Conservation (phyloP, 2,329 filamentous ascomycete species). For the Beauveria sp. region DNA sequence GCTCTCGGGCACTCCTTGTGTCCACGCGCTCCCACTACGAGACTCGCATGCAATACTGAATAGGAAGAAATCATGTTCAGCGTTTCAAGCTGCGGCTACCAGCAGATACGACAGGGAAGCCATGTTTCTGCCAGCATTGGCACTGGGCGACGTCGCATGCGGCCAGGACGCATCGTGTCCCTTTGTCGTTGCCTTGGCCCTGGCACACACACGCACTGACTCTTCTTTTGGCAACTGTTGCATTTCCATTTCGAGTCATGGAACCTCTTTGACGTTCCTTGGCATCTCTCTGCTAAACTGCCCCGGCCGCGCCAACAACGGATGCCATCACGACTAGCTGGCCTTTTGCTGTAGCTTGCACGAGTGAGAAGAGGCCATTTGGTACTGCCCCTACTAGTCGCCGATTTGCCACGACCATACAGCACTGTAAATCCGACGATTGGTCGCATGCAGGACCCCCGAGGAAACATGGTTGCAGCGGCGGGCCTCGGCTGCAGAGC, state of each 20-base stretch:
- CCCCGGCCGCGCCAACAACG: background rate
- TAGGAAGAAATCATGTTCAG: background rate
- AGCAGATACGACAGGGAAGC: constrained; percentile 1
- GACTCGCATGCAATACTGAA: background rate
- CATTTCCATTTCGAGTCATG: background rate
- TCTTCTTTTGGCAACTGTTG: background rate
- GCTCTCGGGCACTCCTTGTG: background rate
- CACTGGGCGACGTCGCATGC: background rate
- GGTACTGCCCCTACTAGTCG: background rate
- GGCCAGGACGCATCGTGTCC: background rate
- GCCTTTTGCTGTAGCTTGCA: background rate
- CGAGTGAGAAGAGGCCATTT: background rate
- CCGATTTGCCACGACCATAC: background rate
- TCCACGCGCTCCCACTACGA: background rate
- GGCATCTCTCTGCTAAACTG: background rate
- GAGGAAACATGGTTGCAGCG: background rate
- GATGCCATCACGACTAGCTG: background rate
- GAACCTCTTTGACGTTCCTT: background rate
- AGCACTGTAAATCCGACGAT: background rate
- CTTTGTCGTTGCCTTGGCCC: background rate
- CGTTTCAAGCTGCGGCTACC: background rate
- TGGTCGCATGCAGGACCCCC: background rate
- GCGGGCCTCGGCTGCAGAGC: background rate
- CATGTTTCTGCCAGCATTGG: background rate
- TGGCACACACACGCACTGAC: background rate